Evolutionary conservation across 257 asterid species (phyloP).

Genomic region (Cordia subcordata): DNA sequence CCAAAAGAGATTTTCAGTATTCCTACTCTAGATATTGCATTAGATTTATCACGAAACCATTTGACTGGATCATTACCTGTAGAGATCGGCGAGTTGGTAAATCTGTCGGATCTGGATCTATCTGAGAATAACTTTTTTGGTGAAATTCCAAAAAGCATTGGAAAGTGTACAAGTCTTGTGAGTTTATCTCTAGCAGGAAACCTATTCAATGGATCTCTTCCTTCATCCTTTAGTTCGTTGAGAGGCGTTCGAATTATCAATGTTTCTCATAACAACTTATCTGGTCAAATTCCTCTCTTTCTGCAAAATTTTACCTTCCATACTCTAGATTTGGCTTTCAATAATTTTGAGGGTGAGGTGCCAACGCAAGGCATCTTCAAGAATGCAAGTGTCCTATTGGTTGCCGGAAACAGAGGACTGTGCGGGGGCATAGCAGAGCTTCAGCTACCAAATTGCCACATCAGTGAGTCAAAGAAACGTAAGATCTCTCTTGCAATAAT

Average conservation of each 20-base stretch:
- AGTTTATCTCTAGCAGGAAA: slow-evolving; percentile 10
- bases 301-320: not conserved
- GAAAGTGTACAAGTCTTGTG: slow-evolving; percentile 8
- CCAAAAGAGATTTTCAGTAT: slow-evolving; percentile 14
- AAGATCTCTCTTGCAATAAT: not conserved
- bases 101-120: slow-evolving; percentile 16
- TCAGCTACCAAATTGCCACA: slow-evolving; percentile 16
- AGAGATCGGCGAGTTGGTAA: slow-evolving; percentile 20
- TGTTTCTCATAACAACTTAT: slow-evolving; percentile 24
- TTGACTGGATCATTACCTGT: slow-evolving; percentile 12
- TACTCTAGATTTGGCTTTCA: slow-evolving; percentile 23
- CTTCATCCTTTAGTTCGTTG: slow-evolving; percentile 17
- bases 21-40: slow-evolving; percentile 1
- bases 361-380: slow-evolving; percentile 17
- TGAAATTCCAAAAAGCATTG: slow-evolving; percentile 16
- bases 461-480: not conserved
- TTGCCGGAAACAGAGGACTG: slow-evolving; percentile 12
- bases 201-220: slow-evolving; percentile 15
- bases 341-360: slow-evolving; percentile 17
- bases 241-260: slow-evolving; percentile 18
- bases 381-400: slow-evolving; percentile 10
- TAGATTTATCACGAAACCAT: slow-evolving; percentile 11
- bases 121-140: slow-evolving; percentile 25
- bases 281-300: slow-evolving; percentile 23
- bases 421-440: slow-evolving; percentile 22